Conservation (phyloP, 129 eudicot genomes). For the Flaveria robusta region DNA sequence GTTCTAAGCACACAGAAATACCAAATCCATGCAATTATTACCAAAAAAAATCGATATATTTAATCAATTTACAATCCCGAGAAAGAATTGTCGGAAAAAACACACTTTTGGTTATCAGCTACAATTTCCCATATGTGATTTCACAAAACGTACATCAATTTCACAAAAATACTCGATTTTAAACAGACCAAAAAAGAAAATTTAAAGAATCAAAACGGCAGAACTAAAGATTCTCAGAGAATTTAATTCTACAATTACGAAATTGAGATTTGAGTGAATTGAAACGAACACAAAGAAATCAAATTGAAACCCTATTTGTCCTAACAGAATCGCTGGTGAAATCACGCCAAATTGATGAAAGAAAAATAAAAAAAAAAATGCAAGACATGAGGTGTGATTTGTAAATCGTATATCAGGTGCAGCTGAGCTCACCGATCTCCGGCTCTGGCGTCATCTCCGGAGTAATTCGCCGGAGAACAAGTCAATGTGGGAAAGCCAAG, state of each 20-base stretch:
- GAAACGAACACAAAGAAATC: not conserved
- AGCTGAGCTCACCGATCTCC: constrained; percentile 62
- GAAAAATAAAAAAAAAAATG: constrained; percentile 21
- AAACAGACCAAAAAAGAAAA: not conserved
- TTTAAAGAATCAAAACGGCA: not conserved
- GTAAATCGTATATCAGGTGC: constrained; percentile 21
- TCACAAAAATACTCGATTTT: not conserved
- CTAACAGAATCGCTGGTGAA: constrained; percentile 20
- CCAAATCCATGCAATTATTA: constrained; percentile 1
- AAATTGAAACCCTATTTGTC: not conserved
- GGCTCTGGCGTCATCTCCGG: constrained; percentile 42
- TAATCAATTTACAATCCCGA: not conserved
- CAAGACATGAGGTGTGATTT: not conserved
- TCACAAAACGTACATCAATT: not conserved
- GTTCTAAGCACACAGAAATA: not conserved
- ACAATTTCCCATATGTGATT: not conserved
- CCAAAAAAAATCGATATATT: not conserved
- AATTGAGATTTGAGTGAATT: not conserved
- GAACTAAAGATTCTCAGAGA: not conserved
- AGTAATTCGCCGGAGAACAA: constrained; percentile 34
- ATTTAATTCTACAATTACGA: not conserved
- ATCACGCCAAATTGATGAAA: constrained; percentile 31
- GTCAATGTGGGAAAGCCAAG: constrained; percentile 47
- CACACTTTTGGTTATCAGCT: not conserved
- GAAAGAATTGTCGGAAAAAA: constrained; percentile 3